Evolutionary conservation across 1,284 basidiomycete species (phyloP), one percentile per base, ranked within the genome.

Genomic region (Trichosporon inkin): DNA sequence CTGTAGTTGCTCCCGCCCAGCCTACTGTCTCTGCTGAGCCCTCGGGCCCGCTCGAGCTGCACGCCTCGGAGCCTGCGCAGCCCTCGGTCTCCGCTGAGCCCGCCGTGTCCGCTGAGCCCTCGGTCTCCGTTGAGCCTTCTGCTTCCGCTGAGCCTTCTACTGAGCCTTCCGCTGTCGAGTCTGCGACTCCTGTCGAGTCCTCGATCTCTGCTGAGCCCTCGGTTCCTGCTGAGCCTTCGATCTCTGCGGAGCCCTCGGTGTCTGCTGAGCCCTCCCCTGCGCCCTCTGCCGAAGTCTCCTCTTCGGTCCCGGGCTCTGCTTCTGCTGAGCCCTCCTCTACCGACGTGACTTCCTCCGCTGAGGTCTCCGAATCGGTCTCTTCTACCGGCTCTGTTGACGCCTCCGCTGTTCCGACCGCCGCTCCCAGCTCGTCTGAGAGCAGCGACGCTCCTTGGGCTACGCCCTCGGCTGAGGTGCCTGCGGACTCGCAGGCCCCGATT

Each of bases 91-190:
- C 57, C 17, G 34, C 52, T 22, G 57, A 53, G 55, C 36, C 47
- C 37, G 32, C 38, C 28, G 55, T 38, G 19, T 36, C 53, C 22
- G 39, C 39, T 47, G 24, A 38, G 17, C 56, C 49, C n/a, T 13
- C 54, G 39, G 14, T 32, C 14, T 13, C 44, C 54, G 53, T 53
- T 24, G 58, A 56, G 58, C 55, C 59, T 32, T 55, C 58, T 6
- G 16, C 36, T 17, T 39, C 40, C 10, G 22, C 38, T 2, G 22
- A 28, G 19, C 14, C 32, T 2, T 28, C 41, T 6, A 37, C 34
- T 32, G 39, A 55, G 28, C 8, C 53, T 17, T 28, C 51, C 36
- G 58, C 57, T 47, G 32, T 34, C 34, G 57, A 53, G 38, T 17
- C 44, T 49, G 28, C 44, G 22, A 24, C 28, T n/a, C 17, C 57